Conservation (phyloP, 768 basidiomycete species). For the Bullera alba region DNA sequence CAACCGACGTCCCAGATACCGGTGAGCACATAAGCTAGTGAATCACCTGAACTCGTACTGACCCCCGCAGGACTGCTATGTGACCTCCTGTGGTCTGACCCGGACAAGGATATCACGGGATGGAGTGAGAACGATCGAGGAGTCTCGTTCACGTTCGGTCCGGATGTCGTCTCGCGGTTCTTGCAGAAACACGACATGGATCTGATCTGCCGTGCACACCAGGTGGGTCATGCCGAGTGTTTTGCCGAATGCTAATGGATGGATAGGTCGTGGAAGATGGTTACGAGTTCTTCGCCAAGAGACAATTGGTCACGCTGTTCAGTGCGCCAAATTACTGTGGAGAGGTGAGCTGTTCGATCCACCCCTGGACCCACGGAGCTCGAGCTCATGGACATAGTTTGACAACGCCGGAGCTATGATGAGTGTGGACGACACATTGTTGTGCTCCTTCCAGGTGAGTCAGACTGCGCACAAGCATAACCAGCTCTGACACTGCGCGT, state of each 20-base stretch:
- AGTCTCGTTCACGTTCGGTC: slow-evolving; percentile 97
- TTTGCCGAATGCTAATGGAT: too few species aligned
- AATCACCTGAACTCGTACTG: not conserved
- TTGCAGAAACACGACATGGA: slow-evolving; percentile 99
- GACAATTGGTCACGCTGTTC: slow-evolving; percentile 92
- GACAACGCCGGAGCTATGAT: slow-evolving; percentile 99
- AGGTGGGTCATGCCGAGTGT: slow-evolving; percentile 63
- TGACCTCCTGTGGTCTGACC: slow-evolving; percentile 97
- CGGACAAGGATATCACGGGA: slow-evolving; percentile 97
- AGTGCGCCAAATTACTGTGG: slow-evolving; percentile 65
- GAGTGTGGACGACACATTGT: slow-evolving; percentile 94
- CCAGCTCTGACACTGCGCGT: slow-evolving; percentile 6
- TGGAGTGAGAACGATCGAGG: slow-evolving; percentile 99
- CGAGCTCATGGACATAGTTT: slow-evolving; percentile 56
- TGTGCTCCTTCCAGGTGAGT: slow-evolving; percentile 87
- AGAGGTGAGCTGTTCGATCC: slow-evolving; percentile 37
- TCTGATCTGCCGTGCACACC: slow-evolving; percentile 95
- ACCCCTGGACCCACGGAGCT: not conserved
- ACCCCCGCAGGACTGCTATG: slow-evolving; percentile 70
- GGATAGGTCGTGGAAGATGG: slow-evolving; percentile 98
- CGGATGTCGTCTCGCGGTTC: slow-evolving; percentile 96
- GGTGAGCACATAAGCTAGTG: slow-evolving; percentile 55
- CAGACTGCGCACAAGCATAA: not conserved
- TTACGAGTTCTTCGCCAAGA: slow-evolving; percentile 97
- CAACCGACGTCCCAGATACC: slow-evolving; percentile 97